Conservation (phyloP, 2,329 filamentous ascomycete genomes). For the Colletotrichum australisinense region DNA sequence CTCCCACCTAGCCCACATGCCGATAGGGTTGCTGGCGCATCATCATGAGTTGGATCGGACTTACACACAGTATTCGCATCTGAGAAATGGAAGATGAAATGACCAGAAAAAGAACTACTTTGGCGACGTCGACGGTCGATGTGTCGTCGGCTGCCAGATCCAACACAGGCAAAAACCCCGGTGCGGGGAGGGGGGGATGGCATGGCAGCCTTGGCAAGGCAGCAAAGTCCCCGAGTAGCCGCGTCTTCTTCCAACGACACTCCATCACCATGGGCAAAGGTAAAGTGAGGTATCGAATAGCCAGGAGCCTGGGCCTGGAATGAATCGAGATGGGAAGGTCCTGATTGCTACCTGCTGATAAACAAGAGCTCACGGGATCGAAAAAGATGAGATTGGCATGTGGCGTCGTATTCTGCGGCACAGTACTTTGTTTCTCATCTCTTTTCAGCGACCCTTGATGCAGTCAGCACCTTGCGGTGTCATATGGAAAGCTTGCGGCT, state of each 20-base stretch:
- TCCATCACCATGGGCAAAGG: not conserved
- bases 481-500: not conserved
- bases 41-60: not conserved
- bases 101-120: no score
- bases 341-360: not conserved
- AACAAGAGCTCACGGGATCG: not conserved
- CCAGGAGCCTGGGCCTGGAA: no score
- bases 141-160: not conserved
- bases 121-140: no score
- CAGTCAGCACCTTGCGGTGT: not conserved
- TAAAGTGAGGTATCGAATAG: not conserved
- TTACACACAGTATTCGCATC: no score
- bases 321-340: not conserved
- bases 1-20: not conserved
- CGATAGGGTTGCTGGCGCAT: not conserved
- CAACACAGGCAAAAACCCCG: not conserved
- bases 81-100: no score
- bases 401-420: not conserved
- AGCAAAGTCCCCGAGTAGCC: not conserved
- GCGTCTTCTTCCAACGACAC: not conserved
- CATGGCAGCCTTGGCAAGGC: not conserved
- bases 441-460: not conserved
- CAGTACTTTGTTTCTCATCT: not conserved
- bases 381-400: not conserved
- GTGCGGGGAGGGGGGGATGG: no score